These are phyloP conservation scores for Wickerhamomyces canadensis DNA, from an alignment of 805 yeast genomes.

Conservation along the genomic window DNA sequence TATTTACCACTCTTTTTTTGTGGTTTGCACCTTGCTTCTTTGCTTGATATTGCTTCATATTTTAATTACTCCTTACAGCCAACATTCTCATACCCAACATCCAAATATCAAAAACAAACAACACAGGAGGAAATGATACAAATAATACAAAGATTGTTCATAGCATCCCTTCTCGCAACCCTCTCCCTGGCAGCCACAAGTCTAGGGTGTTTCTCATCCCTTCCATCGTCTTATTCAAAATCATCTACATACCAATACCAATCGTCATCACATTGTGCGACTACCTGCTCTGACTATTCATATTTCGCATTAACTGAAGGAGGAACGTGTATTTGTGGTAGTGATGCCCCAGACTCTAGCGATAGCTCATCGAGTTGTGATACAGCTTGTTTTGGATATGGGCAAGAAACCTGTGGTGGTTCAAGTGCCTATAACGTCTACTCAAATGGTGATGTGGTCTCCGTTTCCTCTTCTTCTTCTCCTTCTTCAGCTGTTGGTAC, in stretches of 20 bases:
- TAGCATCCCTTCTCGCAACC: not conserved
- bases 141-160: not conserved
- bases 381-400: conserved; percentile 51
- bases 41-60: too few relatives aligned
- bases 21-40: too few relatives aligned
- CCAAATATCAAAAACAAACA: not conserved
- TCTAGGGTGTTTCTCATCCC: conserved; percentile 16
- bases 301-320: conserved; percentile 45
- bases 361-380: conserved; percentile 29
- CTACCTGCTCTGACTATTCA: conserved; percentile 35
- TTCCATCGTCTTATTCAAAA: conserved; percentile 16
- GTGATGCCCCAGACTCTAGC: conserved; percentile 33
- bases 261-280: conserved; percentile 42
- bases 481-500: conserved; percentile 14
- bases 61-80: too few relatives aligned
- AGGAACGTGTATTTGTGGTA: conserved; percentile 55
- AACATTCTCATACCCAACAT: not conserved
- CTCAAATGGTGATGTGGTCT: conserved; percentile 24
- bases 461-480: not conserved
- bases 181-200: not conserved
- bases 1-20: too few relatives aligned
- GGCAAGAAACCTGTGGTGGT: conserved; percentile 59
- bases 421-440: conserved; percentile 41
- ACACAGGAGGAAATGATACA: too few relatives aligned
- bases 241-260: conserved; percentile 42